These are phyloP conservation scores for Trypanosoma boissoni DNA, from an alignment of 208 protist species.

Conservation along the genomic window DNA sequence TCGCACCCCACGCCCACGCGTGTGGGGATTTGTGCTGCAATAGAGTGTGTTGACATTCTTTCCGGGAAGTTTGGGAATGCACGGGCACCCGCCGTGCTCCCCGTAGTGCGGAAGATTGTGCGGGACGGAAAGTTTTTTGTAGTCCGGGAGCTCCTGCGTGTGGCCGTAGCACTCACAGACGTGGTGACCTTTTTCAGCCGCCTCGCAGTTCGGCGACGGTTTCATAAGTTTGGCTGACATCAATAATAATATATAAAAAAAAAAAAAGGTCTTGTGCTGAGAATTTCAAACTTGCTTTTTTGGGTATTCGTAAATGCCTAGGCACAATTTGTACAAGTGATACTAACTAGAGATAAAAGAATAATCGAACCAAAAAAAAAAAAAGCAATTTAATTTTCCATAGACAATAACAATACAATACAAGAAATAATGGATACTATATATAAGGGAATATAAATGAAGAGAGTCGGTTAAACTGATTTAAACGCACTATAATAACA, in stretches of 20 bases:
- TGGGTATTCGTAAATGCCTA: no score
- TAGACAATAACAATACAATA: constrained; percentile 4
- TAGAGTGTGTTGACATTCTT: constrained; percentile 15
- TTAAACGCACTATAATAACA: no score
- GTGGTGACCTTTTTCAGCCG: constrained; percentile 33
- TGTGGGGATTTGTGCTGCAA: constrained; percentile 10
- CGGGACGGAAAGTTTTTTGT: constrained; percentile 52
- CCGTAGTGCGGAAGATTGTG: constrained; percentile 69
- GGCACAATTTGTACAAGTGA: background rate
- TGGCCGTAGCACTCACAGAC: constrained; percentile 66
- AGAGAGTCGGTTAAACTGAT: background rate
- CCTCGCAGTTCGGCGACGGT: background rate
- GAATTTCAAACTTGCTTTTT: background rate
- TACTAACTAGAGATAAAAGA: background rate
- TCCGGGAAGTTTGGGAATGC: constrained; percentile 23
- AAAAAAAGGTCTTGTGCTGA: background rate
- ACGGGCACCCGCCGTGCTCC: constrained; percentile 48
- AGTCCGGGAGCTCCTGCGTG: constrained; percentile 49
- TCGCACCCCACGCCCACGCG: constrained; percentile 5
- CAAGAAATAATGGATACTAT: no score
- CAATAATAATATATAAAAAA: background rate
- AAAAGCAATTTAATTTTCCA: background rate
- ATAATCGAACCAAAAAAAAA: background rate
- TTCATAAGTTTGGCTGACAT: background rate
- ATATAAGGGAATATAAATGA: constrained; percentile 10